Evolutionary conservation across 2,329 filamentous ascomycete genomes (phyloP).

Genomic region (Dactylellina drechsleri): DNA sequence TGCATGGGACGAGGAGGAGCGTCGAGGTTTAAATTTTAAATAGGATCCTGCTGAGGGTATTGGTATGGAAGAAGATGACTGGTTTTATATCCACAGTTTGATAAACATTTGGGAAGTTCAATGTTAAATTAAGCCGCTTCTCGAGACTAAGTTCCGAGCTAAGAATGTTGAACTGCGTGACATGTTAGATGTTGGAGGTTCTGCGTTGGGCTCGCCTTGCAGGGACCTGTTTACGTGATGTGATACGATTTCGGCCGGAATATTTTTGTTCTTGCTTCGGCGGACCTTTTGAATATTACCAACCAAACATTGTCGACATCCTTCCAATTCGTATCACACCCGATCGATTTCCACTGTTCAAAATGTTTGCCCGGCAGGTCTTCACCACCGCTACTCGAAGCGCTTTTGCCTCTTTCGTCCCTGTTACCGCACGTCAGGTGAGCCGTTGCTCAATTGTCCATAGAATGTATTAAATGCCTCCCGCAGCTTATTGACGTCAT

Average conservation of each 20-base stretch:
- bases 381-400: conserved; percentile 49
- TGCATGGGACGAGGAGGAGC: no score
- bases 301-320: not conserved
- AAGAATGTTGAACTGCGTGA: no score
- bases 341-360: conserved; percentile 6
- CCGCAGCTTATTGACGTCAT: conserved; percentile 44
- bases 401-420: conserved; percentile 36
- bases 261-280: conserved; percentile 10
- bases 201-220: conserved; percentile 23
- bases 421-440: conserved; percentile 35
- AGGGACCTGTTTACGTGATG: conserved; percentile 40
- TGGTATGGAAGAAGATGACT: no score
- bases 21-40: no score
- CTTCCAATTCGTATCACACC: conserved; percentile 4
- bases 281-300: conserved; percentile 11
- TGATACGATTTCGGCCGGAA: conserved; percentile 19
- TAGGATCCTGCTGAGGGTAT: no score
- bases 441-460: conserved; percentile 12
- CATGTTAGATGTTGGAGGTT: conserved; percentile 32
- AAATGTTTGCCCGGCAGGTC: conserved; percentile 49
- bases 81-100: no score
- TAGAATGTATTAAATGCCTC: not conserved
- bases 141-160: no score
- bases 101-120: no score
- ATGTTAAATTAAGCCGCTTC: no score